Base-by-base conservation (phyloP, 2,329 filamentous ascomycete genomes). In the Pezicula neosporulosa region DNA sequence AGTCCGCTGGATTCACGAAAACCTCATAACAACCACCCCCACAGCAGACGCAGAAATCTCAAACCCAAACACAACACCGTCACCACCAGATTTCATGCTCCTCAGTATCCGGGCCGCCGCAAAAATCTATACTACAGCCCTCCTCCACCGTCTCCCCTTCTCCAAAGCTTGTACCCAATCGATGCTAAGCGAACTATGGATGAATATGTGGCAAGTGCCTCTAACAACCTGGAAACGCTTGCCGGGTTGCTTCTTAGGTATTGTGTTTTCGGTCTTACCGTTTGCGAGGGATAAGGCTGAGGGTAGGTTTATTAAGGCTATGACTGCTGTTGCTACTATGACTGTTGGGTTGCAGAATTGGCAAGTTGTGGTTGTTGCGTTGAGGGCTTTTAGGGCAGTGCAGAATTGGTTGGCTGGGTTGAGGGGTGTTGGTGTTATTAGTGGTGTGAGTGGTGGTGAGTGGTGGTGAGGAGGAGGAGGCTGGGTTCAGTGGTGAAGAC, bases 241-340 rank as follows among this genome's bases (percentile, higher is more conserved):
- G 3, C 66, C 65, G 0, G 66, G 65, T 3, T 58, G 67, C 1
- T 68, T 66, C 46, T 52, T 66, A 19, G 68, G 64, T 64, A 50
- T 68, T 28, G 53, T 67, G 49, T 45, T 67, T 28, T 57, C 63
- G 16, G 59, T 59, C 5, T 57, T 54, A 21, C 62, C 65, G 10
- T 64, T 56, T 16, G 56, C 61, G 6, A 55, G 55, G 21, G 49
- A 57, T 41, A 61, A 59, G 39, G 49, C 57, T 19, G 57, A 63
- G 49, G 65, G 59, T 3, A 59, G 61, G 35, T 68, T 64, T 41
- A 51, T 68, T 41, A 61, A 66, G 48, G 59, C 63, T 39, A 62
- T 66, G 58, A 58, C 65, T 50, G 60, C 62, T 19, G 58, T 61
- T 6, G 58, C 60, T 4, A 61, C 60, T 21, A 59, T 67, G 49